Percentiles rank a stretch among this genome's conserved stretches.
Evolutionary conservation across 1,284 basidiomycete species (phyloP).

Genomic region (Phellopilus nigrolimitatus): DNA sequence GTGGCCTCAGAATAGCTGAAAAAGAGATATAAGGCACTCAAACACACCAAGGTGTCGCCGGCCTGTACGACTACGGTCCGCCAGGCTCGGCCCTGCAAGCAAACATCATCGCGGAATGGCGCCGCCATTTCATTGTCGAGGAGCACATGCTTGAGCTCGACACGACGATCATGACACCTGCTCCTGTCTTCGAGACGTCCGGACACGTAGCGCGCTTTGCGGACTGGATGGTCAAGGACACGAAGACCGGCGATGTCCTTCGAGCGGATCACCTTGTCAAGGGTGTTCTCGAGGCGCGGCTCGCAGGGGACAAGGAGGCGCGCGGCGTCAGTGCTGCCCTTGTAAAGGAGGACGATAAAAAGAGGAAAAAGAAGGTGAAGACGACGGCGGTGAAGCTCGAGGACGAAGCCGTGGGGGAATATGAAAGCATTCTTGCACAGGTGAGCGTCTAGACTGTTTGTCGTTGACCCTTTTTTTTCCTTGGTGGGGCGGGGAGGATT

Average conservation of each 20-base stretch:
- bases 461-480: too few relatives aligned
- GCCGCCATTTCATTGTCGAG: constrained; percentile 97
- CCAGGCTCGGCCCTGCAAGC: constrained; percentile 94
- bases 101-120: constrained; percentile 96
- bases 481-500: too few relatives aligned
- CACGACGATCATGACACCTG: constrained; percentile 96
- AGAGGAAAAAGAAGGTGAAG: constrained; percentile 80
- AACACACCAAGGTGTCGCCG: constrained; percentile 73
- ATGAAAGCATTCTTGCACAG: constrained; percentile 83
- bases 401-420: constrained; percentile 74
- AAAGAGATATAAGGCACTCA: background rate
- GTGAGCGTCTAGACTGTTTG: constrained; percentile 44
- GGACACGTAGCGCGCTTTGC: constrained; percentile 98
- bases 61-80: constrained; percentile 94
- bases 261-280: constrained; percentile 97
- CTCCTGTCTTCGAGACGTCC: constrained; percentile 94
- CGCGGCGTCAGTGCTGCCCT: constrained; percentile 57
- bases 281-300: constrained; percentile 83
- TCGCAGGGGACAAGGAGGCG: constrained; percentile 93
- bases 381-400: constrained; percentile 77
- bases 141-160: constrained; percentile 99
- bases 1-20: constrained; percentile 24
- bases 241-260: constrained; percentile 91
- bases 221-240: constrained; percentile 99
- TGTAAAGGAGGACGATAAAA: constrained; percentile 57